Percentiles rank a stretch among this genome's conserved stretches.
These are phyloP conservation scores for Spergularia marina DNA, from an alignment of 148 eudicot species.

Conservation along the genomic window DNA sequence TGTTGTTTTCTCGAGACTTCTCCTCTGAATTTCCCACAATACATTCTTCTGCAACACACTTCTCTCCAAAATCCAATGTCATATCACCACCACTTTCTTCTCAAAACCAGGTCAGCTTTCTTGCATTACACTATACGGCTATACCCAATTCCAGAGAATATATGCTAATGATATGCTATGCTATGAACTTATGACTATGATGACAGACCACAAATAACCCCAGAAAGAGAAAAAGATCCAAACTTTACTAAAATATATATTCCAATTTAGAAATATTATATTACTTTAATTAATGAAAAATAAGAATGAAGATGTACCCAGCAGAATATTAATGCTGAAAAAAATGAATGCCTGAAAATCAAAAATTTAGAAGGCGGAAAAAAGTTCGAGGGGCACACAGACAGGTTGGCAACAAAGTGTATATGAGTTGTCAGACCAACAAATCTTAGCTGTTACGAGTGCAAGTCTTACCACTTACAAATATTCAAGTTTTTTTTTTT, in stretches of 20 bases:
- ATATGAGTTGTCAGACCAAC: background rate
- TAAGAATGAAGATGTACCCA: background rate
- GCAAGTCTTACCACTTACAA: background rate
- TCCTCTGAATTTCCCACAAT: background rate
- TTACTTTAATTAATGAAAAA: background rate
- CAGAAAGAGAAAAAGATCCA: background rate
- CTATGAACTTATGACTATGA: background rate
- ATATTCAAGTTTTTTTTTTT: background rate
- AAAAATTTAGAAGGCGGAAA: background rate
- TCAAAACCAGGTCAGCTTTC: background rate
- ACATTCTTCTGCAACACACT: background rate
- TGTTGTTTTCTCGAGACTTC: background rate
- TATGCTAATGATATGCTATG: background rate
- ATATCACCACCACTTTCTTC: background rate
- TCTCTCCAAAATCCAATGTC: background rate
- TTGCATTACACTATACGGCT: background rate
- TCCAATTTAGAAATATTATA: background rate
- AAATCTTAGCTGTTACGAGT: background rate
- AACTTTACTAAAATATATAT: background rate
- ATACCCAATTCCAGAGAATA: background rate
- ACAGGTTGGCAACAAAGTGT: conserved; percentile 9
- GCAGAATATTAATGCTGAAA: background rate
- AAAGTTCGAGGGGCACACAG: background rate
- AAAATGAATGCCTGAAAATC: background rate
- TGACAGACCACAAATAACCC: background rate